phyloP scores from a whole-genome alignment of 202 grass and related monocot species.

The Tripidium arundinaceum region DNA sequence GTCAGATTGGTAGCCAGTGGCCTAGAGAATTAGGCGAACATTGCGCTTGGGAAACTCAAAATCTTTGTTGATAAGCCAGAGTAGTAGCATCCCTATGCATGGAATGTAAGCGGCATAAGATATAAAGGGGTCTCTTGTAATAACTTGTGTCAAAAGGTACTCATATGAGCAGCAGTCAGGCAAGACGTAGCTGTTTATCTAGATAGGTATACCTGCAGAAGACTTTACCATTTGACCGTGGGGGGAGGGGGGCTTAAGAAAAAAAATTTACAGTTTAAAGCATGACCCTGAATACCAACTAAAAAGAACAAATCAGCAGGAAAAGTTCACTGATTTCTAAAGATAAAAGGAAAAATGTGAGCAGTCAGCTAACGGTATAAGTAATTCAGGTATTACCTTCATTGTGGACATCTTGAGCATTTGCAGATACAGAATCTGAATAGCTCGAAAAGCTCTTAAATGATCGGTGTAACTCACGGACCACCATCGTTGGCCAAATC shows the following conservation, averaged over 20 bases:
- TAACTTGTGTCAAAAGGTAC: conserved; percentile 6
- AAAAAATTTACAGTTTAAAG: neutral
- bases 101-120: neutral
- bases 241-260: too few species aligned
- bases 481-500: conserved; percentile 80
- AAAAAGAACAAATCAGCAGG: neutral
- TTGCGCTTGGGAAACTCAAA: conserved; percentile 10
- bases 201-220: neutral
- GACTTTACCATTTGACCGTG: neutral
- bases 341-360: neutral
- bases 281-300: neutral
- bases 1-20: neutral
- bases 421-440: conserved; percentile 38
- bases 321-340: neutral
- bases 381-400: conserved; percentile 58
- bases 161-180: neutral
- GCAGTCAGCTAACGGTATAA: neutral
- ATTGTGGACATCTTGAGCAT: conserved; percentile 35
- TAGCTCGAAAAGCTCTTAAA: conserved; percentile 56
- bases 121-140: conserved; percentile 1
- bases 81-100: neutral
- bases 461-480: conserved; percentile 73
- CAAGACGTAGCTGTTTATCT: too few species aligned
- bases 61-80: conserved; percentile 22
- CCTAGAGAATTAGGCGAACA: conserved; percentile 3